Base-by-base conservation (phyloP, 306 rosid genomes). In the Pyrus betulifolia region DNA sequence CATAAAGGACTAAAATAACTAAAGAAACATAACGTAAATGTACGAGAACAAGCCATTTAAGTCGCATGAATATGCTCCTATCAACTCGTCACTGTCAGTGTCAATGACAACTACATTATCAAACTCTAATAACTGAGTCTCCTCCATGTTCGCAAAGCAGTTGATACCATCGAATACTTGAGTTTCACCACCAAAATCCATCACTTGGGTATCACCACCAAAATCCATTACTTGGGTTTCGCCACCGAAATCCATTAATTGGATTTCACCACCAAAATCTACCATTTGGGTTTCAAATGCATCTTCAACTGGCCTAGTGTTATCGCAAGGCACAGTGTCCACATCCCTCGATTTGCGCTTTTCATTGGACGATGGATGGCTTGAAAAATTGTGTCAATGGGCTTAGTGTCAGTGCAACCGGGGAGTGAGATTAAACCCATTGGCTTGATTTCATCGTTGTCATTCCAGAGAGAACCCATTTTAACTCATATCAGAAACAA, bases 161-260 rank as follows among this genome's bases (percentile, higher is more conserved):
- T 78, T 84, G 28, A 33, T 38, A 82, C 76, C 87, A 76, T 89
- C 91, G 76, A 87, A 76, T 31, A 42, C 67, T 69, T 89, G 94
- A 8, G 65, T 4, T 30, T 30, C 33, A 4, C 33, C 33, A 30
- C 33, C 33, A 30, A 30, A 30, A 30, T 30, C 33, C 33, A 30
- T 30, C 4, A 4, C 33, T 30, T 30, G 5, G 33, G 33, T 30
- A 30, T 30, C 33, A 30, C 33, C 33, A 30, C 33, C 33, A 31
- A 31, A 31, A 31, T 31, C 33, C 33, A 31, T 31, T 31, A 31
- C 33, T 31, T 31, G 33, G 5, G 33, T 31, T 31, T 31, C 33
- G 5, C 33, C 33, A 31, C 33, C 5, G 33, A 31, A 31, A 31
- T 31, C 5, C 33, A 31, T 31, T 31, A 31, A 31, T 31, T 31